Conservation (phyloP, 2,329 filamentous ascomycete species). For the Cladophialophora immunda region DNA sequence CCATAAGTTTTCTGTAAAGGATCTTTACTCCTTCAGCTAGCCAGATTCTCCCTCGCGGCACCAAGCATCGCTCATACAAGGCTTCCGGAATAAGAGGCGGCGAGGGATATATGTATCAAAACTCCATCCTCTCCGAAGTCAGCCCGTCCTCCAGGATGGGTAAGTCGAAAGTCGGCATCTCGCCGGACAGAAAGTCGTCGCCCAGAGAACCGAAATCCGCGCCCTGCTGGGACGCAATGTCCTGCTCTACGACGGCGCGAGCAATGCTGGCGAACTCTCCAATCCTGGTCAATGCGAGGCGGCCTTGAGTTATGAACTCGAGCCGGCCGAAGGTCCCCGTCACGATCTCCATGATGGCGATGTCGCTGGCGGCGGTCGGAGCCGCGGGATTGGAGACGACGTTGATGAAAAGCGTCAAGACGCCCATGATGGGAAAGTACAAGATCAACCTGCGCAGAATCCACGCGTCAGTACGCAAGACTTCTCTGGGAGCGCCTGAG, state of each 20-base stretch:
- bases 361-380: slow-evolving; percentile 5
- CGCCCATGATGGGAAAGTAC: slow-evolving; percentile 8
- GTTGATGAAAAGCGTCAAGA: slow-evolving; percentile 10
- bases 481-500: not conserved
- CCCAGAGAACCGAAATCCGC: not conserved
- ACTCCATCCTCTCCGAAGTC: no score
- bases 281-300: slow-evolving; percentile 2
- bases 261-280: slow-evolving; percentile 9
- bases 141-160: no score
- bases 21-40: no score
- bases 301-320: slow-evolving; percentile 7
- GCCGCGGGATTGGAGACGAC: slow-evolving; percentile 1
- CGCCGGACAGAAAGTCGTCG: not conserved
- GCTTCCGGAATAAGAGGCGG: no score
- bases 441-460: slow-evolving; percentile 1
- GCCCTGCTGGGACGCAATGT: not conserved
- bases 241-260: slow-evolving; percentile 4
- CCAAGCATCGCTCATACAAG: no score
- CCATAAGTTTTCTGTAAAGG: no score
- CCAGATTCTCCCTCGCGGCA: no score
- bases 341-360: slow-evolving; percentile 6
- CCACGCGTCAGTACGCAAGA: slow-evolving; percentile 5
- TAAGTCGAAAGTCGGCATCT: no score
- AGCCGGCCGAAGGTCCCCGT: slow-evolving; percentile 5
- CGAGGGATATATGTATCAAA: no score